Conservation (phyloP, 1,139 yeast genomes). For the Arxiozyma telluris region DNA sequence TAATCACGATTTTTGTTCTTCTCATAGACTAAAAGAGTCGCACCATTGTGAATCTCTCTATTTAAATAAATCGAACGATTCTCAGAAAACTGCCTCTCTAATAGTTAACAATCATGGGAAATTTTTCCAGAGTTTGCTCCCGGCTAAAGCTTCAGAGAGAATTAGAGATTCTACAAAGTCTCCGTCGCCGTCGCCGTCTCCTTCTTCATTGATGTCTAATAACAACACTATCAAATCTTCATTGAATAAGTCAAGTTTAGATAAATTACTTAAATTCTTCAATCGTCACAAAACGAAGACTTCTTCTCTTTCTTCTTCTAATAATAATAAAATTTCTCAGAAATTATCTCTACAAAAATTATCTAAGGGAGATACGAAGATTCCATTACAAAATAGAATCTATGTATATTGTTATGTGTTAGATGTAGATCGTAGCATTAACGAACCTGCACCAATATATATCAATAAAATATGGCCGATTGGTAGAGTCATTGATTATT, state of each 20-base stretch:
- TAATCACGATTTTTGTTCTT: conserved; percentile 45
- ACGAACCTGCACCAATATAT: conserved; percentile 18
- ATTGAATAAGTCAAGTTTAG: conserved; percentile 35
- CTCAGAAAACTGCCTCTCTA: background rate
- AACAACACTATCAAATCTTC: conserved; percentile 13
- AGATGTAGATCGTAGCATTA: conserved; percentile 28
- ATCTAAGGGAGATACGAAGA: conserved; percentile 62
- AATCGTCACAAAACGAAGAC: conserved; percentile 14
- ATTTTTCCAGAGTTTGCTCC: conserved; percentile 39
- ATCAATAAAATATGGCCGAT: conserved; percentile 48
- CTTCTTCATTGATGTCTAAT: conserved; percentile 7
- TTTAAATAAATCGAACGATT: background rate
- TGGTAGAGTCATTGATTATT: conserved; percentile 68
- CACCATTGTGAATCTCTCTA: conserved; percentile 37
- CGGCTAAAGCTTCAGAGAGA: conserved; percentile 46
- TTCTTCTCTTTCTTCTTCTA: conserved; percentile 3
- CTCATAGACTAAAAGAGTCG: conserved; percentile 43
- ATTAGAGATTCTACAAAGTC: conserved; percentile 13
- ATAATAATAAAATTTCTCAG: conserved; percentile 31
- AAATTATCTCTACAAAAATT: conserved; percentile 39
- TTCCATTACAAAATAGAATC: conserved; percentile 48
- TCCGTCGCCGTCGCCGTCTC: background rate
- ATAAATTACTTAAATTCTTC: conserved; percentile 41
- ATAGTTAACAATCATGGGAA: conserved; percentile 16
- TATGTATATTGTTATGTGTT: conserved; percentile 54